Evolutionary conservation across 2,329 filamentous ascomycete species (phyloP).

Genomic region (Monosporascus sp.): DNA sequence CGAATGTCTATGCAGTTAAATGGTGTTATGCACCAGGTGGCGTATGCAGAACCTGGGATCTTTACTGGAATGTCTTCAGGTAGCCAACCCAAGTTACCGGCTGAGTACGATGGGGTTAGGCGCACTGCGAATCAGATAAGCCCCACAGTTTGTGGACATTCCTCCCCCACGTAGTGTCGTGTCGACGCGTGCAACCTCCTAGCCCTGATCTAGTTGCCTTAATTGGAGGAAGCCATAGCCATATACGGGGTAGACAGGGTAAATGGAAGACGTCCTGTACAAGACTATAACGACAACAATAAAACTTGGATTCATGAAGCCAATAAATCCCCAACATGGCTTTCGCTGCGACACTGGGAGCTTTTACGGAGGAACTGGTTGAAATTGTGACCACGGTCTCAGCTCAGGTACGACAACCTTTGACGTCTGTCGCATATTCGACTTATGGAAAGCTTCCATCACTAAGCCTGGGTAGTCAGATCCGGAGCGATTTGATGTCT

Average conservation of each 20-base stretch:
- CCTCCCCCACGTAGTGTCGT: not conserved
- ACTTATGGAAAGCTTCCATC: slow-evolving; percentile 17
- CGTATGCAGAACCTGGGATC: too few relatives aligned
- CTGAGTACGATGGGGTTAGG: too few relatives aligned
- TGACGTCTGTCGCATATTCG: not conserved
- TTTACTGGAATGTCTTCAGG: too few relatives aligned
- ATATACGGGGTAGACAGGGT: not conserved
- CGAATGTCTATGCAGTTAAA: too few relatives aligned
- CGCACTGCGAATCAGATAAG: too few relatives aligned
- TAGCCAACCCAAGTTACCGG: too few relatives aligned
- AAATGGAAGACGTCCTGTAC: not conserved
- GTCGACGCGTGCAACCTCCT: not conserved
- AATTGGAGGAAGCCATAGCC: not conserved
- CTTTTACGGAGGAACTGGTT: slow-evolving; percentile 68
- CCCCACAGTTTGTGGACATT: not conserved
- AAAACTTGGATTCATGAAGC: not conserved
- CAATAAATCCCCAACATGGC: slow-evolving; percentile 50
- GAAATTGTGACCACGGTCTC: slow-evolving; percentile 54
- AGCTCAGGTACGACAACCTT: slow-evolving; percentile 39
- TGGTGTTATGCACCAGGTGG: too few relatives aligned
- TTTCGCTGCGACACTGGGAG: slow-evolving; percentile 59
- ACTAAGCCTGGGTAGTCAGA: slow-evolving; percentile 20
- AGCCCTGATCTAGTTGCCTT: not conserved
- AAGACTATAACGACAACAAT: not conserved
- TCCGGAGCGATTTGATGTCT: slow-evolving; percentile 33